Evolutionary conservation across 176 grass and related monocot species (phyloP).

Genomic region (Cenchrus americanus): DNA sequence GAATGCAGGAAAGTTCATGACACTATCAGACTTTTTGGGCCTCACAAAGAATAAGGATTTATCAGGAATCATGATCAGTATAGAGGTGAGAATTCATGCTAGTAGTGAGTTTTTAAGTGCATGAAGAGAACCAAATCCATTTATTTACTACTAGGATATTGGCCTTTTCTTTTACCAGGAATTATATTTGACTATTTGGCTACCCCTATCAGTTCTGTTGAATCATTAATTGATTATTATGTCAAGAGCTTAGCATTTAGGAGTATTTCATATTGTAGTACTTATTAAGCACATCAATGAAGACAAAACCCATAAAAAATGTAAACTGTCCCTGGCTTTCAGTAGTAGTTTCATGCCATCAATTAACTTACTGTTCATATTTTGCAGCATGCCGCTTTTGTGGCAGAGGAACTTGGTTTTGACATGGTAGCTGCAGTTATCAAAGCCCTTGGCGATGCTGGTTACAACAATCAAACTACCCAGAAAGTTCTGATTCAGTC

Average conservation of each 20-base stretch:
- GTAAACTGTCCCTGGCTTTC: not conserved
- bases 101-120: not conserved
- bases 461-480: conserved; percentile 61
- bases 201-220: not conserved
- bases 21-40: conserved; percentile 78
- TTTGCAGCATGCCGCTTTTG: conserved; percentile 79
- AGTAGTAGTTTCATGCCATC: not conserved
- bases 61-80: conserved; percentile 74
- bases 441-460: conserved; percentile 47
- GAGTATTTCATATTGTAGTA: not conserved
- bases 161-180: no score
- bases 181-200: no score
- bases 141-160: conserved; percentile 4
- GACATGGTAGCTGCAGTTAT: conserved; percentile 64
- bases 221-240: not conserved
- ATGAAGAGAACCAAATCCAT: not conserved
- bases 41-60: conserved; percentile 79
- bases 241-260: not conserved
- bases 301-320: not conserved
- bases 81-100: conserved; percentile 72
- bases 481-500: conserved; percentile 82
- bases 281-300: conserved; percentile 17
- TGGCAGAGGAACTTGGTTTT: conserved; percentile 63
- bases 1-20: conserved; percentile 78
- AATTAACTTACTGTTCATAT: conserved; percentile 27